Evolutionary conservation across 129 eudicot genomes (phyloP).

Genomic region (Tanacetum coccineum): DNA sequence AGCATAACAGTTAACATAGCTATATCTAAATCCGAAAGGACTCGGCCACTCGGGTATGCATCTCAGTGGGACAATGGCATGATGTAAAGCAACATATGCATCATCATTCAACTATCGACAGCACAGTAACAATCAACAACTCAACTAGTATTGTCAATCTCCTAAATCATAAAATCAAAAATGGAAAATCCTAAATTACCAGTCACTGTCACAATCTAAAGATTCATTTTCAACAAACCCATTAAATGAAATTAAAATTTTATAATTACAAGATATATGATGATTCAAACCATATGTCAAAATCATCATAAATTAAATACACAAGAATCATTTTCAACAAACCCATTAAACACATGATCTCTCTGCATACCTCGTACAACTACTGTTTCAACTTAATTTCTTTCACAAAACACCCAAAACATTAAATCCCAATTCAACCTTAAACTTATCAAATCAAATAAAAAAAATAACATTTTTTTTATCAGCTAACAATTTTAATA

Average conservation of each 20-base stretch:
- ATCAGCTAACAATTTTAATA: no score
- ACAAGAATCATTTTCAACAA: background rate
- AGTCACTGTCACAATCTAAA: conserved; percentile 10
- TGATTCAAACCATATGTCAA: background rate
- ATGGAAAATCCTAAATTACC: background rate
- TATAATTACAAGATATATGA: background rate
- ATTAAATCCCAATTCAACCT: no score
- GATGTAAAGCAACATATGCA: conserved; percentile 15
- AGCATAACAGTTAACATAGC: no score
- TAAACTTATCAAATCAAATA: no score
- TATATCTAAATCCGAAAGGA: no score
- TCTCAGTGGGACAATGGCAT: background rate
- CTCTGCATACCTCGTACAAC: background rate
- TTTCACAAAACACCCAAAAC: no score
- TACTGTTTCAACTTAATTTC: no score
- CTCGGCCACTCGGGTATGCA: no score
- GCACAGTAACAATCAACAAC: no score
- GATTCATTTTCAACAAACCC: conserved; percentile 15
- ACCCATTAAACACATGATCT: conserved; percentile 1
- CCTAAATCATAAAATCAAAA: background rate
- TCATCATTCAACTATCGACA: conserved; percentile 5
- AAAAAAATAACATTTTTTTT: background rate
- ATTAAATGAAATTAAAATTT: background rate
- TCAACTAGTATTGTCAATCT: no score
- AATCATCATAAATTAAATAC: background rate